Conservation (phyloP, 73 alveolate species). For the Paramecium primaurelia region DNA sequence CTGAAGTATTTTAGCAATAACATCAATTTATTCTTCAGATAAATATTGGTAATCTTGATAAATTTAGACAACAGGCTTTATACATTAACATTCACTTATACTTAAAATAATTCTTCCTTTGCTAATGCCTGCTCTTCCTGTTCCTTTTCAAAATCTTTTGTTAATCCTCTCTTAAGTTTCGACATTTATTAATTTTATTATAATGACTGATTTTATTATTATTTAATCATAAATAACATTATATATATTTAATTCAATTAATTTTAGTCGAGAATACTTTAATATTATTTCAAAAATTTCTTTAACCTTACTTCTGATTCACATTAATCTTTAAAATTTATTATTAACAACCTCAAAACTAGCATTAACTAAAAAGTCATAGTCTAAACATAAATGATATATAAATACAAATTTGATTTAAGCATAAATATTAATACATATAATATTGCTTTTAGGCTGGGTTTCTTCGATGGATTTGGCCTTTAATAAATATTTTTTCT, state of each 20-base stretch:
- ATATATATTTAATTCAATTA: neutral
- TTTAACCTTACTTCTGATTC: constrained; percentile 56
- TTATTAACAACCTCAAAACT: constrained; percentile 44
- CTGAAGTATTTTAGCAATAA: neutral
- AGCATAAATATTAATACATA: constrained; percentile 44
- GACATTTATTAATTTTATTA: neutral
- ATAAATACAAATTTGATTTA: constrained; percentile 12
- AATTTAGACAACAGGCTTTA: constrained; percentile 6
- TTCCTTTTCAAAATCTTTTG: neutral
- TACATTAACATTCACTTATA: neutral
- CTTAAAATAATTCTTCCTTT: constrained; percentile 15
- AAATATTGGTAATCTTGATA: neutral
- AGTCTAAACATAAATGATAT: neutral
- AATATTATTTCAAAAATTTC: neutral
- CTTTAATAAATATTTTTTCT: constrained; percentile 53
- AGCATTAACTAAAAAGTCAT: constrained; percentile 40
- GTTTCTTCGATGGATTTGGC: neutral
- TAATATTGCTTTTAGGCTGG: neutral
- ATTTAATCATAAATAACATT: neutral
- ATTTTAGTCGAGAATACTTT: neutral
- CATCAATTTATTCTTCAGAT: neutral
- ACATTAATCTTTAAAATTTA: neutral
- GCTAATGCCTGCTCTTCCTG: neutral
- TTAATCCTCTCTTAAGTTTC: neutral
- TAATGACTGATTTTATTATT: neutral